Evolutionary conservation across 2,329 filamentous ascomycete species (phyloP), one percentile per base, ranked within the genome.

Genomic region (Elsinoe fawcettii): DNA sequence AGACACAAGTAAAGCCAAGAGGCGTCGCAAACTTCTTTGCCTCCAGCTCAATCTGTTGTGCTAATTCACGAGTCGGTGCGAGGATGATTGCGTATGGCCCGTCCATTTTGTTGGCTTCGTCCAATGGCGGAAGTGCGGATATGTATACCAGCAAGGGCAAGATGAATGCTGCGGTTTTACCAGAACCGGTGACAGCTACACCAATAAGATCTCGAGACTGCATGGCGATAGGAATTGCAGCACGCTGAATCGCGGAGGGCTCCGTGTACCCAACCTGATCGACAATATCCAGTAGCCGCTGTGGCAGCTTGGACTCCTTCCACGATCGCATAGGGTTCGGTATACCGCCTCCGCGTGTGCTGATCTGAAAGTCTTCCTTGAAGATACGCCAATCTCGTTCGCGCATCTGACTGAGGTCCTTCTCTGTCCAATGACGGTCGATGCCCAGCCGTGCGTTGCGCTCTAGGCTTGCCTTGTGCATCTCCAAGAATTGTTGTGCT

Each of bases 361-460:
- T 80, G 69, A 99, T 99, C 65, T 93, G 95, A 75, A 96, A 97
- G 72, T 99, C 91, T 71, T 97, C 93, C 74, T 97, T 99, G 83
- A 99, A 96, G 65, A 99, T 97, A 69, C 93, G 88, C 93, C 93
- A 99, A 73, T 99, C 93, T 70, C 93, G 81, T 74, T 97, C 91
- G 61, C 90, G 88, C 93, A 99, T 99, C 66, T 96, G 88, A 12
- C 88, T 84, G 61, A 97, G 76, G 61, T 80, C 81, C 82, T 99
- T 99, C 69, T 96, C 89, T 57, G 88, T 90, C 93, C 93, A 99
- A 72, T 96, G 90, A 71, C 91, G 91, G 65, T 95, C 91, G 58
- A 95, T 78, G 32, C 85, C 86, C 62, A 86, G 89, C 61, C 87
- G 81, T 1, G 77, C 74, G 9, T 84, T 83, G 61, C 87, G 83